Evolutionary conservation across 2,329 filamentous ascomycete species (phyloP).

Genomic region (Hypoxylon sp.): DNA sequence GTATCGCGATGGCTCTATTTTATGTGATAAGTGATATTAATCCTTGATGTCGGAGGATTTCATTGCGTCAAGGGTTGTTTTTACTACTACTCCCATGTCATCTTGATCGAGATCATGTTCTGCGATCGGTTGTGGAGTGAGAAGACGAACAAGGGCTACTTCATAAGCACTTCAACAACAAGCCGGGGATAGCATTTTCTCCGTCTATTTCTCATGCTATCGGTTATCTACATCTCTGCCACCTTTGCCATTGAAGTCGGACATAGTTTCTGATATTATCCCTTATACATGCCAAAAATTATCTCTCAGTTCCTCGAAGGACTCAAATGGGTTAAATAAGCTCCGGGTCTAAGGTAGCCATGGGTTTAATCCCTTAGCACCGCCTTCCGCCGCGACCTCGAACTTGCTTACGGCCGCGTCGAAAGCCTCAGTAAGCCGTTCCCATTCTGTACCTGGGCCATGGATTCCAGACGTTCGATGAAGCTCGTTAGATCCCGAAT

Average conservation of each 20-base stretch:
- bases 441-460: neutral
- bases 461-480: neutral
- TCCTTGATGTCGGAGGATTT: neutral
- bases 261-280: constrained; percentile 3
- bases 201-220: neutral
- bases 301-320: neutral
- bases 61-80: neutral
- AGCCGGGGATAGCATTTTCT: neutral
- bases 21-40: neutral
- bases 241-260: neutral
- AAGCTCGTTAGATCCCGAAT: neutral
- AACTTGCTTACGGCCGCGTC: neutral
- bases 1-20: neutral
- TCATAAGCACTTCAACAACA: neutral
- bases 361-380: neutral
- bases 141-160: neutral
- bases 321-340: too few species aligned
- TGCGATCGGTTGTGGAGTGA: neutral
- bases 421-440: neutral
- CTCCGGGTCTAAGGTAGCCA: too few species aligned
- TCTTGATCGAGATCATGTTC: neutral
- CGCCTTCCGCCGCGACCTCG: neutral
- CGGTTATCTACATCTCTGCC: neutral
- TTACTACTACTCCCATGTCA: neutral
- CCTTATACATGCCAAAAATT: neutral